phyloP scores from a whole-genome alignment of 805 yeast genomes.

The Saccharomycopsis sp. region DNA sequence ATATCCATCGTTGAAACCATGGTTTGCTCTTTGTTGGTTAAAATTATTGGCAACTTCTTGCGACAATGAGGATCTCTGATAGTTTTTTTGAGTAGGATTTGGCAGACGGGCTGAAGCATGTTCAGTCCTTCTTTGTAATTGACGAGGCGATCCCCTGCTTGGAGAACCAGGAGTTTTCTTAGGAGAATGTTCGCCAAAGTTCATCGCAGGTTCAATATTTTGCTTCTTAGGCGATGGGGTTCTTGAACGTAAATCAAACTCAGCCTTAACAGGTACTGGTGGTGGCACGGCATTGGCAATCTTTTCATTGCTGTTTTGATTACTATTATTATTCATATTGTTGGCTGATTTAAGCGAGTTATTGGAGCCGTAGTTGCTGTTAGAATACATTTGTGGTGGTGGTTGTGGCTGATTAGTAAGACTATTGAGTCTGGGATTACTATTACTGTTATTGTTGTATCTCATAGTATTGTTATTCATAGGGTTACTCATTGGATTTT shows the following conservation, averaged over 20 bases:
- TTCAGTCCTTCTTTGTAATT: too few species aligned
- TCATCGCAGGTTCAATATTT: not conserved
- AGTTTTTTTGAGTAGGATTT: not conserved
- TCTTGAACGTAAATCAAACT: slow-evolving; percentile 5
- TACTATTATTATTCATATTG: not conserved
- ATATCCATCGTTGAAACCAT: not conserved
- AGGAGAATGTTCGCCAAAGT: not conserved
- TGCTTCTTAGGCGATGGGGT: slow-evolving; percentile 12
- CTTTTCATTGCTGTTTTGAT: not conserved
- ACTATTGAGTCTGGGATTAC: slow-evolving; percentile 4
- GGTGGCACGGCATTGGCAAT: not conserved
- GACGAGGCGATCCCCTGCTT: too few species aligned
- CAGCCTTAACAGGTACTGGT: slow-evolving; percentile 8
- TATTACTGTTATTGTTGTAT: not conserved
- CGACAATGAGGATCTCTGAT: slow-evolving; percentile 12
- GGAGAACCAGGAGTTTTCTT: not conserved
- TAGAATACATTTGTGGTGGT: not conserved
- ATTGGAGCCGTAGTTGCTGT: not conserved
- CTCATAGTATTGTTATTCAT: not conserved
- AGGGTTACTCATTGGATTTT: not conserved
- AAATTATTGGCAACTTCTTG: slow-evolving; percentile 2
- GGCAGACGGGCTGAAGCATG: not conserved
- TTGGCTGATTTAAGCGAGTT: not conserved
- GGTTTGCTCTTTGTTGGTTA: not conserved
- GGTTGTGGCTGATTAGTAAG: not conserved